Percentiles rank a stretch among this genome's conserved stretches.
phyloP scores from a whole-genome alignment of 2,329 filamentous ascomycete species.

The Epichloe uncinata region DNA sequence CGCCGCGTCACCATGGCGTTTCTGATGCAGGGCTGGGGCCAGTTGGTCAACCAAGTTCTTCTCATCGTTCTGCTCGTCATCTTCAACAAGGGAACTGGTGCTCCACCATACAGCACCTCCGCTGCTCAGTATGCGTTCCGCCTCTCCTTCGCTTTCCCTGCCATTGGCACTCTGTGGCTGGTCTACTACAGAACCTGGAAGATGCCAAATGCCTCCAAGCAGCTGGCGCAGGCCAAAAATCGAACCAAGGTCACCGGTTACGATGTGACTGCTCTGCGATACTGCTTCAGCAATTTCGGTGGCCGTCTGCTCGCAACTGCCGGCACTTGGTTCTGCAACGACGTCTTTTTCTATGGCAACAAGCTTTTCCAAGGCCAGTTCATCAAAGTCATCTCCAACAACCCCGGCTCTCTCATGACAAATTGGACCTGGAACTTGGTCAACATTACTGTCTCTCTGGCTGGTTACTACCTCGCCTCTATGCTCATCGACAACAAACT shows the following conservation, averaged over 20 bases:
- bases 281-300: slow-evolving; percentile 74
- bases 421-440: slow-evolving; percentile 87
- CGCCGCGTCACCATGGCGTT: slow-evolving; percentile 93
- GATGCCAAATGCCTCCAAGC: slow-evolving; percentile 79
- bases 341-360: slow-evolving; percentile 98
- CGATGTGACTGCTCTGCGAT: slow-evolving; percentile 67
- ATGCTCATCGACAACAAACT: slow-evolving; percentile 92
- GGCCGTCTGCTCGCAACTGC: slow-evolving; percentile 77
- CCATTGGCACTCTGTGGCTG: slow-evolving; percentile 83
- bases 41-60: slow-evolving; percentile 84
- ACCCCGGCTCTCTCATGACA: slow-evolving; percentile 61
- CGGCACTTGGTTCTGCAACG: slow-evolving; percentile 87
- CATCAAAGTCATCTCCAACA: slow-evolving; percentile 64
- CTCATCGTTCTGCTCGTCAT: slow-evolving; percentile 77
- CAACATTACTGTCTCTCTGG: slow-evolving; percentile 77
- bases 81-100: slow-evolving; percentile 66
- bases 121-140: slow-evolving; percentile 84
- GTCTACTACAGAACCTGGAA: slow-evolving; percentile 93
- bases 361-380: slow-evolving; percentile 93
- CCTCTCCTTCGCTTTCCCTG: slow-evolving; percentile 81
- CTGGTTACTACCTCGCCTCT: slow-evolving; percentile 81
- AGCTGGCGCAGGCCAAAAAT: slow-evolving; percentile 71
- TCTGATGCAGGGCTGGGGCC: slow-evolving; percentile 97
- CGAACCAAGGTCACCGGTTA: slow-evolving; percentile 83
- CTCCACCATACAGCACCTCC: slow-evolving; percentile 64